phyloP scores from a whole-genome alignment of 1,139 yeast genomes.

The Suhomyces bokatorum region DNA sequence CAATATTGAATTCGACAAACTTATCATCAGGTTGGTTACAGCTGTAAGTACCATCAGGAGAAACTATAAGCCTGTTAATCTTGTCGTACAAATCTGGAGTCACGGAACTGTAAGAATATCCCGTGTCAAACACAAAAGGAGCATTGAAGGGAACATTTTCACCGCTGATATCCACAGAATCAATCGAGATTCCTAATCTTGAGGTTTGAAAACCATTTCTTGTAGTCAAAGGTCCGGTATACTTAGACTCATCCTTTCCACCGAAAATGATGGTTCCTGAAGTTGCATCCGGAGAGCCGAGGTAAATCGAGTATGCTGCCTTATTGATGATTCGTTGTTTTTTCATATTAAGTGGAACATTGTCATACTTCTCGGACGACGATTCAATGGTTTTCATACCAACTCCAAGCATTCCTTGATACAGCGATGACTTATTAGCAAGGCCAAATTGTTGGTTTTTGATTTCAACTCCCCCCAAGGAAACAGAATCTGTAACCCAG shows the following conservation, averaged over 20 bases:
- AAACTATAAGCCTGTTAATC: neutral
- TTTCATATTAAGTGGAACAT: conserved; percentile 25
- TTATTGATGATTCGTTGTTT: conserved; percentile 20
- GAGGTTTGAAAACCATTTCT: neutral
- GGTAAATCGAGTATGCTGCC: conserved; percentile 24
- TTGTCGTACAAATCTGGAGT: neutral
- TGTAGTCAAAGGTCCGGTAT: conserved; percentile 18
- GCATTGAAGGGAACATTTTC: neutral
- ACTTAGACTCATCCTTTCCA: conserved; percentile 22
- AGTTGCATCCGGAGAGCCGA: conserved; percentile 14
- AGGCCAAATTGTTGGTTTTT: conserved; percentile 21
- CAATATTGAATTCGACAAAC: conserved; percentile 1
- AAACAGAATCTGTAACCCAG: conserved; percentile 21
- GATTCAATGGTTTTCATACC: conserved; percentile 28
- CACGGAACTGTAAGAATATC: conserved; percentile 1
- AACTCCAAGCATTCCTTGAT: conserved; percentile 32
- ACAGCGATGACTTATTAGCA: conserved; percentile 16
- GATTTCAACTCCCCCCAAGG: conserved; percentile 14
- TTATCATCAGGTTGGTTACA: conserved; percentile 6
- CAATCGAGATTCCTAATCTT: conserved; percentile 2
- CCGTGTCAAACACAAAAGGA: conserved; percentile 4
- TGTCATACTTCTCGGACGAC: neutral
- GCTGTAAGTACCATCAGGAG: neutral
- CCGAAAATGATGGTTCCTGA: conserved; percentile 22
- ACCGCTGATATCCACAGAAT: neutral